Conservation (phyloP, 371 early-diverging fungal species). For the Syncephalastrum sp. region DNA sequence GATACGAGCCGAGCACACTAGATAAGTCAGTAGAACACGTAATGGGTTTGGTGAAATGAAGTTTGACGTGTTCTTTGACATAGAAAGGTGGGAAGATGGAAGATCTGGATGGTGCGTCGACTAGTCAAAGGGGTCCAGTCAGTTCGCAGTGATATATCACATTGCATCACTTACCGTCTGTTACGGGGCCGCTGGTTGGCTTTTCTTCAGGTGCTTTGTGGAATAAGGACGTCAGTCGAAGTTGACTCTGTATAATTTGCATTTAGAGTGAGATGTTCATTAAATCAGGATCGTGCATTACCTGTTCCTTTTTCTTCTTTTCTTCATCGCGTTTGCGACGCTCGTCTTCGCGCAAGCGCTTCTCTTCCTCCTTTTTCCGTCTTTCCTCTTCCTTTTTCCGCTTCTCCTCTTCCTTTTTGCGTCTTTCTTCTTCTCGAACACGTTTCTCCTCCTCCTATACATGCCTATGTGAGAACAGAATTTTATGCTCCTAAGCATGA, state of each 20-base stretch:
- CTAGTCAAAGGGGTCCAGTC: not conserved
- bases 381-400: conserved; percentile 25
- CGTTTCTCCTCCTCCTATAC: conserved; percentile 17
- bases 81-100: conserved; percentile 69
- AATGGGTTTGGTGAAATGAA: no score
- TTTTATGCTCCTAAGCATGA: not conserved
- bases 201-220: conserved; percentile 29
- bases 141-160: not conserved
- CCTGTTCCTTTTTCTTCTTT: conserved; percentile 39
- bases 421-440: conserved; percentile 17
- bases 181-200: not conserved
- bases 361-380: conserved; percentile 41
- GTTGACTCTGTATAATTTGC: conserved; percentile 26
- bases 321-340: conserved; percentile 39
- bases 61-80: conserved; percentile 51
- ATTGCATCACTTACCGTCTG: conserved; percentile 1
- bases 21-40: no score
- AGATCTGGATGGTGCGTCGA: conserved; percentile 1
- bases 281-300: conserved; percentile 15
- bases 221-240: conserved; percentile 44
- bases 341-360: conserved; percentile 36
- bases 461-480: not conserved
- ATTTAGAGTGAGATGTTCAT: not conserved
- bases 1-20: no score
- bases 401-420: conserved; percentile 14